These are phyloP conservation scores for Effrenium voratum DNA, from an alignment of 73 alveolate genomes.

Conservation along the genomic window DNA sequence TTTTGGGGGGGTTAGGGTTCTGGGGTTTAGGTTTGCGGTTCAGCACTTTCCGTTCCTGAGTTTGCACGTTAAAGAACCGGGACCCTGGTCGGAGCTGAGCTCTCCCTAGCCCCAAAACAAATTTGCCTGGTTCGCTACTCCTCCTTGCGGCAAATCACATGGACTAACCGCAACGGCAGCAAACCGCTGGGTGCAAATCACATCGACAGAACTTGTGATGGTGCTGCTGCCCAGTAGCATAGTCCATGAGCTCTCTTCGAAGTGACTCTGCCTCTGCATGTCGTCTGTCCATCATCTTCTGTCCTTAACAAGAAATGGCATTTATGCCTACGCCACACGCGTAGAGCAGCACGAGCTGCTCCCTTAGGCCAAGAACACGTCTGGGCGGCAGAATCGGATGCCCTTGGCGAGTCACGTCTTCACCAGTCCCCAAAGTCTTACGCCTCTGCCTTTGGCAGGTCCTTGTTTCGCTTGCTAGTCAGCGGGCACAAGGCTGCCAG, in stretches of 20 bases:
- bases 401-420: background rate
- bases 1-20: too few species aligned
- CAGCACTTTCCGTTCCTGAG: too few species aligned
- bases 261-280: slow-evolving; percentile 1
- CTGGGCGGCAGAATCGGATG: background rate
- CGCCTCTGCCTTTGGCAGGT: background rate
- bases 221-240: background rate
- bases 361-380: background rate
- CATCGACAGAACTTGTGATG: background rate
- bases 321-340: background rate
- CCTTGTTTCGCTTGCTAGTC: too few species aligned
- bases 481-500: too few species aligned
- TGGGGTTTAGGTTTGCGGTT: too few species aligned
- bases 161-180: too few species aligned
- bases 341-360: background rate
- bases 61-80: background rate
- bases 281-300: background rate
- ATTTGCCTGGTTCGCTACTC: background rate
- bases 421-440: background rate
- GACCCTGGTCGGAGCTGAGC: background rate
- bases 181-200: background rate
- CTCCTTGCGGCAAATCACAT: background rate
- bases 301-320: background rate
- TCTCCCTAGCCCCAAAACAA: background rate
- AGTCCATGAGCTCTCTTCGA: slow-evolving; percentile 59